Percentiles rank a stretch among this genome's conserved stretches.
phyloP scores from a whole-genome alignment of 768 basidiomycete genomes.

The Boletales sp. region DNA sequence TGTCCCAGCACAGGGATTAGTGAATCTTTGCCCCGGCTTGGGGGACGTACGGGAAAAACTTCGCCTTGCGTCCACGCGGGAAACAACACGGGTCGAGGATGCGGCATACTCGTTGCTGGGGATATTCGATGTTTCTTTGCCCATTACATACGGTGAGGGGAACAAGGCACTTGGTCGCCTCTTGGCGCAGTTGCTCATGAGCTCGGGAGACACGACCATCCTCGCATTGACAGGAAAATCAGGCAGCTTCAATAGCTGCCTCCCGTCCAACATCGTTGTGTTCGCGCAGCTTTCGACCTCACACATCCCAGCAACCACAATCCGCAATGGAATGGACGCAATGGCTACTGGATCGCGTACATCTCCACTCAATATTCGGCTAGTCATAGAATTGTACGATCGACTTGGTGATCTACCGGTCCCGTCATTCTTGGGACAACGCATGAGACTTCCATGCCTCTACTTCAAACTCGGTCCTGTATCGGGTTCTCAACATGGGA shows the following conservation, averaged over 20 bases:
- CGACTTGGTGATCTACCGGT: background rate
- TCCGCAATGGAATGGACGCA: no score
- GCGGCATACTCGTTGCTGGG: constrained; percentile 1
- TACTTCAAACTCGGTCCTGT: no score
- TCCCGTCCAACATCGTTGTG: background rate
- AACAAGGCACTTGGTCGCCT: background rate
- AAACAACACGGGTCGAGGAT: background rate
- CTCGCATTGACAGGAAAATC: constrained; percentile 3
- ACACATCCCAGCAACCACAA: background rate
- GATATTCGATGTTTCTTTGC: background rate
- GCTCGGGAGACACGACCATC: background rate
- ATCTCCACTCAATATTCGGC: no score
- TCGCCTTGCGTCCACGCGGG: background rate
- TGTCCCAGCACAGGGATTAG: background rate
- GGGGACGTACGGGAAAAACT: background rate
- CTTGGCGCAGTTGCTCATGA: background rate
- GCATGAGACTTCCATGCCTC: constrained; percentile 2
- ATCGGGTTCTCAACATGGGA: no score
- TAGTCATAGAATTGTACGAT: background rate
- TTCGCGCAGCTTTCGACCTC: background rate
- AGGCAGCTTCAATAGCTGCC: constrained; percentile 1
- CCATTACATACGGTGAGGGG: constrained; percentile 2
- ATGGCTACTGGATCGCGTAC: no score
- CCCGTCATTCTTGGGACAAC: background rate
- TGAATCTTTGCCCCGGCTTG: background rate